phyloP scores from a whole-genome alignment of 2,329 filamentous ascomycete genomes.

The Fusarium brachygibbosum region DNA sequence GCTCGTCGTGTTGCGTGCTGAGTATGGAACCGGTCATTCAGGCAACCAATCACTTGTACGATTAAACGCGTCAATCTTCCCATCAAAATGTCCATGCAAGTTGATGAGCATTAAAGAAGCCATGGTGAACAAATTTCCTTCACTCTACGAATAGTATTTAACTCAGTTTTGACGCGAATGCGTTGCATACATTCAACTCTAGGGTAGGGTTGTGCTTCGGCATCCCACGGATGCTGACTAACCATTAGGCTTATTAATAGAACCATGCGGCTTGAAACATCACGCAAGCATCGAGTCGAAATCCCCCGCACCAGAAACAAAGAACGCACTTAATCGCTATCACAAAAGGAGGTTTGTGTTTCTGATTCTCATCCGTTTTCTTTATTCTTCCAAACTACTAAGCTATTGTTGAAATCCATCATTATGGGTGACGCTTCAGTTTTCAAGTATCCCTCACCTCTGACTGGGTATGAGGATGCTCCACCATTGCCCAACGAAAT shows the following conservation, averaged over 20 bases:
- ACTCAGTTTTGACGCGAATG: not conserved
- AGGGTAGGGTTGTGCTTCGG: not conserved
- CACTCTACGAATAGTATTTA: no score
- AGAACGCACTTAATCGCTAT: not conserved
- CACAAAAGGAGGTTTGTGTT: not conserved
- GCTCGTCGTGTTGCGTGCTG: no score
- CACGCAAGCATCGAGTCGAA: not conserved
- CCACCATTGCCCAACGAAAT: constrained; percentile 69
- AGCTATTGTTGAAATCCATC: no score
- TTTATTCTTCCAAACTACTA: no score
- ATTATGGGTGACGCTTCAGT: constrained; percentile 41
- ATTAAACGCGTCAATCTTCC: not conserved
- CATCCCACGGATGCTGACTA: not conserved
- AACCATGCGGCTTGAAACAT: not conserved
- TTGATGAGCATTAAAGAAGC: fast-evolving
- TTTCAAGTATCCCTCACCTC: constrained; percentile 60
- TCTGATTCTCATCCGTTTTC: no score
- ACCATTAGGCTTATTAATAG: not conserved
- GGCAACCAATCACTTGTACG: no score
- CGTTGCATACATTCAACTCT: fast-evolving
- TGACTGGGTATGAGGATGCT: constrained; percentile 70
- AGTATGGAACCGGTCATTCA: no score
- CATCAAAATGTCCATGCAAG: fast-evolving
- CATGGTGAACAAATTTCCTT: no score
- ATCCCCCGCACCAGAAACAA: not conserved